Evolutionary conservation across 2,329 filamentous ascomycete species (phyloP), one percentile per base, ranked within the genome.

Genomic region (Penicillium fuscoglaucum): DNA sequence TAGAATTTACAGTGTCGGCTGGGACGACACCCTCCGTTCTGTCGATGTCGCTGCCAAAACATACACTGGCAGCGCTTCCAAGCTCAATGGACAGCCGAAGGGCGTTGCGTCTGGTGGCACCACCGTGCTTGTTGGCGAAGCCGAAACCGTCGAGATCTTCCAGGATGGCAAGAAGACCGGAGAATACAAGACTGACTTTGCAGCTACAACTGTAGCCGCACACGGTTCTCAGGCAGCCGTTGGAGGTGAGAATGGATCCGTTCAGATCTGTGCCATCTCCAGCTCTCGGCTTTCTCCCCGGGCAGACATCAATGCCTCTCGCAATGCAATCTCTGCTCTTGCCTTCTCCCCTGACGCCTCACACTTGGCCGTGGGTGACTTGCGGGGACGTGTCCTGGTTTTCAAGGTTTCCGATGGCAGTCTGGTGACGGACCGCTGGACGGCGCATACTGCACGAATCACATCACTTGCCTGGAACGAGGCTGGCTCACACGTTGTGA

Each of bases 11-110:
- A 93, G 88, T 69, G 90, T 93, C 53, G 93, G 88, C 62, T 99
- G 93, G 95, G 95, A 99, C 71, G 95, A 99, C 74, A 91, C 88
- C 1, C 81, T 98, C 37, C 88, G 92, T 61, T 88, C 85, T 44
- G 83, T 96, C 37, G 92, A 96, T 64, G 83, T 89, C 58, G 83
- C 86, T 0, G 85, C 88, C 52, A 88, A 86, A 68, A 90, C 87
- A 0, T 97, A 96, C 73, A 82, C 87, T 6, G 91, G 90, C 55
- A 82, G 83, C 50, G 80, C 85, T 1, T 77, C 83, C 33, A 88
- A 89, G 70, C 83, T 96, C 21, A 81, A 85, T 3, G 88, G 87
- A 19, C 95, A 98, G 70, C 95, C 95, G 2, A 93, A 90, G 75
- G 89, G 87, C 39, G 79, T 93, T 40, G 80, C 82, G 29, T 82